Base-by-base conservation (phyloP, 192 early-diverging fungal species). In the Podila epicladia region DNA sequence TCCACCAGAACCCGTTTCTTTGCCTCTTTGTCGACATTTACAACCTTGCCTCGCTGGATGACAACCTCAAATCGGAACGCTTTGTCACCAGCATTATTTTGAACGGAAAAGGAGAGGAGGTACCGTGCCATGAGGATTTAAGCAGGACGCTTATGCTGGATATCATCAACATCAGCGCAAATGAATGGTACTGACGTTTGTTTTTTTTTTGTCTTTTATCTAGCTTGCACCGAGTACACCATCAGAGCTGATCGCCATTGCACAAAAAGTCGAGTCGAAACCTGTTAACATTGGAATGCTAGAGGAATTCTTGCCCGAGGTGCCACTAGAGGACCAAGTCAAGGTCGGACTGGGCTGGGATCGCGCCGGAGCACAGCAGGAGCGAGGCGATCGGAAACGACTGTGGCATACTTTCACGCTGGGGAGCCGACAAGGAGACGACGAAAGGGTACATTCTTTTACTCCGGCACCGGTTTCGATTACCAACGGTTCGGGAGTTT, bases 51-150 rank as follows among this genome's bases (percentile, higher is more conserved):
- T 64, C 66, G 4, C 77, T 65, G 62, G 71, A 80, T n/a, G 77
- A 73, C 53, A 69, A 61, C 24, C 37, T 73, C n/a, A 80, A 64
- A 49, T 80, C 77, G 51, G 77, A 80, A 31, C 57, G 63, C 15
- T 80, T 80, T 69, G 77, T 80, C 28, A 80, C 77, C n/a, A 80
- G 77, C 35, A 33, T 80, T 35, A 80, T 80, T 31, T 35, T 80
- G 53, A 80, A 80, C n/a, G 77, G 71, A 32, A 80, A 80, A 53
- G 77, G 77, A 63, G 77, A 80, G 58, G 77, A 80, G 65, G 75
- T 79, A 79, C 12, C 38, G 62, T n/a, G 20, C 6, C 20, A 63
- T 32, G 5, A 1, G 3, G 19, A 38, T 12, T 38, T 5, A 20
- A 62, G 29, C 13, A 17, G 22, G 26, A 9, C 35, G 7, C 15